phyloP scores from a whole-genome alignment of 257 asterid genomes.

The Echium plantagineum region DNA sequence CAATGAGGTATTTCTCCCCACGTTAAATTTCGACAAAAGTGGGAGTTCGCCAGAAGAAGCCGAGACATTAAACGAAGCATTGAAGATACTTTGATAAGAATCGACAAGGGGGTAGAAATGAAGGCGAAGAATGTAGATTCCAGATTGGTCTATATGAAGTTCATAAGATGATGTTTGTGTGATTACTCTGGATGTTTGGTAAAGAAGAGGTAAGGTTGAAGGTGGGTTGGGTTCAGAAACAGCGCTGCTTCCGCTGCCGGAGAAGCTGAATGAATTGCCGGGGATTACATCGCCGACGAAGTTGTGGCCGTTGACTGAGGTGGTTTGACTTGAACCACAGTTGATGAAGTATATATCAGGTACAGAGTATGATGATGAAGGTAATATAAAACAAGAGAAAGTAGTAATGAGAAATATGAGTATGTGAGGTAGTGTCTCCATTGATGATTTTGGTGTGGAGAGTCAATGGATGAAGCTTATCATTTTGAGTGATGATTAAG shows the following conservation, averaged over 20 bases:
- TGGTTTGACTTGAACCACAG: slow-evolving; percentile 32
- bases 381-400: slow-evolving; percentile 2
- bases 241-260: too few relatives aligned
- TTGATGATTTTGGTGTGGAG: too few relatives aligned
- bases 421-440: too few relatives aligned
- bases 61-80: slow-evolving; percentile 27
- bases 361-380: slow-evolving; percentile 5
- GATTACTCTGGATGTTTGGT: slow-evolving; percentile 40
- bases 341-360: slow-evolving; percentile 42
- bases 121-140: slow-evolving; percentile 37
- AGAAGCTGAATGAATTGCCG: background rate
- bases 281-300: slow-evolving; percentile 29
- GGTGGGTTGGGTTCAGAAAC: too few relatives aligned
- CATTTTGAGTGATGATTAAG: too few relatives aligned
- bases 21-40: slow-evolving; percentile 29
- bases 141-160: slow-evolving; percentile 15
- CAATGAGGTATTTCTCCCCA: background rate
- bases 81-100: too few relatives aligned
- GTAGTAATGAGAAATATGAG: too few relatives aligned
- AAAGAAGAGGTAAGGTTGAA: too few relatives aligned
- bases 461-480: too few relatives aligned
- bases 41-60: slow-evolving; percentile 21
- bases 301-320: slow-evolving; percentile 1
- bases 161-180: slow-evolving; percentile 21
- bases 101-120: slow-evolving; percentile 35